A percentile compares a stretch with the other conserved stretches of the same genome.
Conservation (phyloP, 768 basidiomycete species). For the Imleria badia region DNA sequence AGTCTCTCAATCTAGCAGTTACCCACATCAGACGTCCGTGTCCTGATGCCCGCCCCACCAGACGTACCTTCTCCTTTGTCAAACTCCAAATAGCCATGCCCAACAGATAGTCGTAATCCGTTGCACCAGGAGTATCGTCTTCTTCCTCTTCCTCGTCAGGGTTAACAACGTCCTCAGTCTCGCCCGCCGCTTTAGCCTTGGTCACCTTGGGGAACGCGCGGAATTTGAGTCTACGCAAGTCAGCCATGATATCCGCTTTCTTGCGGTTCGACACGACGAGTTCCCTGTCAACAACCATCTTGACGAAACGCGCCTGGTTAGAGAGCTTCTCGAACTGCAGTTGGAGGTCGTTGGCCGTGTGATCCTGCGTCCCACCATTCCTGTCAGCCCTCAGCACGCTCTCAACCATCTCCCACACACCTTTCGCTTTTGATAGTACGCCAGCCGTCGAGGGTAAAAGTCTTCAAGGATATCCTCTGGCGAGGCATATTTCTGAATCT, state of each 20-base stretch:
- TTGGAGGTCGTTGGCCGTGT: conserved; percentile 80
- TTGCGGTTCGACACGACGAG: conserved; percentile 84
- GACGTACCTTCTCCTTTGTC: conserved; percentile 83
- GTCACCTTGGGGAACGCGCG: conserved; percentile 83
- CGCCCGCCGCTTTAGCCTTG: conserved; percentile 65
- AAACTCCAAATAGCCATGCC: conserved; percentile 95
- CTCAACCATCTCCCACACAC: conserved; percentile 36
- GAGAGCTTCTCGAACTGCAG: conserved; percentile 77
- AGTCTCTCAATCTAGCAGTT: conserved; percentile 75
- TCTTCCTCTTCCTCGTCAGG: conserved; percentile 50
- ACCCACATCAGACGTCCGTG: conserved; percentile 4
- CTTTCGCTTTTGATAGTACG: conserved; percentile 96
- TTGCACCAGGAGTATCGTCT: conserved; percentile 38
- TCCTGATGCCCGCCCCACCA: not conserved
- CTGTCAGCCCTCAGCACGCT: not conserved
- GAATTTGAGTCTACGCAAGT: conserved; percentile 83
- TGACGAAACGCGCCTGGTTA: conserved; percentile 95
- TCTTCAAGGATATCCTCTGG: conserved; percentile 93
- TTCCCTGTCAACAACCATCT: conserved; percentile 90
- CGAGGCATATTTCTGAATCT: conserved; percentile 89
- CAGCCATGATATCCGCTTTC: conserved; percentile 80
- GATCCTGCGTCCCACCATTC: conserved; percentile 53
- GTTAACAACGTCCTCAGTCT: conserved; percentile 58
- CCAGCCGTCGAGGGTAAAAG: conserved; percentile 85
- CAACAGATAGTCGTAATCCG: conserved; percentile 91